Base-by-base conservation (phyloP, 768 basidiomycete species). In the Lactifluus volemus region DNA sequence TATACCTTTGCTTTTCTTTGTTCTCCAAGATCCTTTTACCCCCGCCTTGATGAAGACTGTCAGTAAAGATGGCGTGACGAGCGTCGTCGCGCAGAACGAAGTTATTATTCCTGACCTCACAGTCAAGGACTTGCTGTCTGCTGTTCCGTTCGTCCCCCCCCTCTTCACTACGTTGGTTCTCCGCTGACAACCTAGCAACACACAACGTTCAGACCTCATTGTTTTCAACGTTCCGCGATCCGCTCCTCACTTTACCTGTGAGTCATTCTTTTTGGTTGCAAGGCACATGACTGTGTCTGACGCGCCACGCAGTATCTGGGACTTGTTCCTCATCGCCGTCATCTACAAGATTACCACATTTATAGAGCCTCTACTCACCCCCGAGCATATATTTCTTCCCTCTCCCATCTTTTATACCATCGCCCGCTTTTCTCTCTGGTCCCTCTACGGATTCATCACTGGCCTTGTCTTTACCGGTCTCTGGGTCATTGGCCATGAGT, bases 401-500 rank as follows among this genome's bases (percentile, higher is more conserved):
- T 73, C 83, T 67, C 84, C 88, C 9, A 68, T 73, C 62, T 78
- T 88, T 41, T 86, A 89, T 73, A 71, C 82, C 30, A 74, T 81
- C 44, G 82, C 83, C 47, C 78, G 83, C 45, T 73, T 89, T 66
- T 76, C 83, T 0, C 67, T 93, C 36, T 95, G 92, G 92, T 77
- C 86, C 2, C 65, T 89, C 47, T 96, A 96, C 73, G 79, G 84
- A 34, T 89, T 96, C 75, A 82, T 81, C 70, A 75, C 86, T 5
- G 94, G 96, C 57, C 83, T 96, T 34, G 89, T 93, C 62, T 86
- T 80, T 5, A 98, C 95, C 19, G 96, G 96, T 61, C 77, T 98
- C 54, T 98, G 96, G 96, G 88, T 94, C 65, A 77, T 96, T 61
- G 94, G 87, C 49, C 93, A 96, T 70, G 94, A 98, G 74, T 94